These are phyloP conservation scores for Dittrichia graveolens DNA, from an alignment of 129 eudicot genomes.

Conservation along the genomic window DNA sequence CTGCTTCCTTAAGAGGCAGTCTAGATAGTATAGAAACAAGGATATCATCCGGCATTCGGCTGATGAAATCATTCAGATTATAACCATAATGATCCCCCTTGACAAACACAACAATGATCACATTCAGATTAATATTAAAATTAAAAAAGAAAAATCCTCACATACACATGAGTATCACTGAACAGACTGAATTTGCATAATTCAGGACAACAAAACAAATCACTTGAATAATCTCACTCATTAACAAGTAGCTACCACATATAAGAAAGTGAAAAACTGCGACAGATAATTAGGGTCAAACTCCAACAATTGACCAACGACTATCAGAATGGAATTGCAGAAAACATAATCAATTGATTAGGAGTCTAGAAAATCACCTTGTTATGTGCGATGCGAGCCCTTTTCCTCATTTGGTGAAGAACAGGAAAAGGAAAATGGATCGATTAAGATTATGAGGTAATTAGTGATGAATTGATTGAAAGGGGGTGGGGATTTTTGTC, in stretches of 20 bases:
- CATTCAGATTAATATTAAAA: constrained; percentile 12
- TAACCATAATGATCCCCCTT: constrained; percentile 37
- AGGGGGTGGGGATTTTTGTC: constrained; percentile 24
- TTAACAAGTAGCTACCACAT: neutral
- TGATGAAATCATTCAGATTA: constrained; percentile 45
- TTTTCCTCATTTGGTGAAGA: constrained; percentile 27
- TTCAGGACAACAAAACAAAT: constrained; percentile 5
- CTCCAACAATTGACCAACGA: constrained; percentile 13
- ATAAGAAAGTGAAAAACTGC: no score
- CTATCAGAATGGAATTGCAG: neutral
- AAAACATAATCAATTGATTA: constrained; percentile 20
- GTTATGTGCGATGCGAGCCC: constrained; percentile 27
- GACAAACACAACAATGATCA: constrained; percentile 9
- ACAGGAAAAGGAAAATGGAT: constrained; percentile 4
- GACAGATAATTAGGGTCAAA: constrained; percentile 31
- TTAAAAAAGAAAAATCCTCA: neutral
- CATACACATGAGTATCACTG: neutral
- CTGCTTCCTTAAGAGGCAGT: constrained; percentile 58
- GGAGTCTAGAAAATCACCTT: constrained; percentile 11
- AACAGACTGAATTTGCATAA: constrained; percentile 10
- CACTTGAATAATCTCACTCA: neutral
- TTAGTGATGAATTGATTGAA: neutral
- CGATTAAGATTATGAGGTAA: constrained; percentile 21
- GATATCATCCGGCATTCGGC: constrained; percentile 58
- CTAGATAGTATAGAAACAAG: constrained; percentile 50